phyloP scores from a whole-genome alignment of 2,329 filamentous ascomycete genomes.

The Verticillium tricorpus region DNA sequence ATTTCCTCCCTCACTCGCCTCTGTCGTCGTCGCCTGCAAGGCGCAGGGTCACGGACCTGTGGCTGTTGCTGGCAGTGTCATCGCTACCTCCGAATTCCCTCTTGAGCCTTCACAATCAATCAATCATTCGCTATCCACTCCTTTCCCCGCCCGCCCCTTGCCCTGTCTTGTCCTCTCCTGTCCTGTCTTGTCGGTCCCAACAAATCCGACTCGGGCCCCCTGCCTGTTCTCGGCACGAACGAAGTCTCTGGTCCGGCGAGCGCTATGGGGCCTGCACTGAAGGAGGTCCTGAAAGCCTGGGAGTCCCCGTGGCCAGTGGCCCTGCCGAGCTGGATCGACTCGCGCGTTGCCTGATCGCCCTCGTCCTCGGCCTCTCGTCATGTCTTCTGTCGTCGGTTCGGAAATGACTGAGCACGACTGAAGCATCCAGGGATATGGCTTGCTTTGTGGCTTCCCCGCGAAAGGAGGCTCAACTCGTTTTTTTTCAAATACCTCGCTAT shows the following conservation, averaged over 20 bases:
- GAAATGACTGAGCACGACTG: background rate
- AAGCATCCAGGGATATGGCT: background rate
- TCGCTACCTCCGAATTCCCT: background rate
- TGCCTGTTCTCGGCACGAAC: background rate
- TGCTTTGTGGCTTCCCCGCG: background rate
- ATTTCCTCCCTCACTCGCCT: background rate
- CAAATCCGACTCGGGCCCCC: background rate
- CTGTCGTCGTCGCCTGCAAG: background rate
- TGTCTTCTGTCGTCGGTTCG: background rate
- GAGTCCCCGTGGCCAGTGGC: background rate
- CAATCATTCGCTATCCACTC: background rate
- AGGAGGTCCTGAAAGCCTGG: background rate
- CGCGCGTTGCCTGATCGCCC: background rate
- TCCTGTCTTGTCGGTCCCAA: background rate
- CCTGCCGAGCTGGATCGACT: background rate
- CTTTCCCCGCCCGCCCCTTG: background rate
- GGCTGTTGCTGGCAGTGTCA: background rate
- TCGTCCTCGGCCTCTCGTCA: background rate
- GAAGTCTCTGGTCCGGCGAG: background rate
- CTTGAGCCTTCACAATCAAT: background rate
- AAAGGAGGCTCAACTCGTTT: background rate
- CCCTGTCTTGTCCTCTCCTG: background rate
- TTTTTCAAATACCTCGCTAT: background rate
- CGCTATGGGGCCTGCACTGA: background rate
- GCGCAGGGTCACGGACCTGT: background rate